Conservation (phyloP, 352 stramenopile species). For the Pythium phragmitis region DNA sequence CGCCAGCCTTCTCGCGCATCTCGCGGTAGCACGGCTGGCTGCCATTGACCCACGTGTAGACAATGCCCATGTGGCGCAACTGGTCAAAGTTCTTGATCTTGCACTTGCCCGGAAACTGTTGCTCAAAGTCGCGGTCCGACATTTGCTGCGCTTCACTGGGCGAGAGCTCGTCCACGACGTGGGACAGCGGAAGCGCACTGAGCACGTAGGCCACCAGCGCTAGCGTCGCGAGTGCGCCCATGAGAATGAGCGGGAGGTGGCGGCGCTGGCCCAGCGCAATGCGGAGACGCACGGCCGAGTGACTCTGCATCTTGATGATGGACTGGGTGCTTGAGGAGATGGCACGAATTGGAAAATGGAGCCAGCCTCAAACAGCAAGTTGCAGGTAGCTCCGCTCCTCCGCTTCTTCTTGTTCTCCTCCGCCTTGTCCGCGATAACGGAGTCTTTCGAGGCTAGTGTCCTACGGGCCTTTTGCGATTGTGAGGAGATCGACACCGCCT, state of each 20-base stretch:
- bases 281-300: constrained; percentile 60
- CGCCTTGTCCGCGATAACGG: constrained; percentile 4
- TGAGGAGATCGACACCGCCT: constrained; percentile 4
- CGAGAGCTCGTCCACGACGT: constrained; percentile 36
- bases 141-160: constrained; percentile 35
- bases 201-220: constrained; percentile 50
- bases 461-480: constrained; percentile 4
- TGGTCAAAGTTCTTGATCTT: constrained; percentile 86
- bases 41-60: constrained; percentile 90
- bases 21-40: constrained; percentile 84
- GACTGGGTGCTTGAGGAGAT: not conserved
- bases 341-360: constrained; percentile 11
- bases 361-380: not conserved
- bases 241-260: constrained; percentile 56
- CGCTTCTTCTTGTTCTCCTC: not conserved
- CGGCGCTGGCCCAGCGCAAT: constrained; percentile 62
- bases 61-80: constrained; percentile 83
- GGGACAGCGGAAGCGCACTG: constrained; percentile 31
- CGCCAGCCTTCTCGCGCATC: constrained; percentile 56
- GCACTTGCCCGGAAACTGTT: constrained; percentile 74
- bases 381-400: not conserved
- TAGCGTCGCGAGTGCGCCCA: constrained; percentile 38
- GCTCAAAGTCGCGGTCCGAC: constrained; percentile 44
- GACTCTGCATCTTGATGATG: constrained; percentile 50
- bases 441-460: constrained; percentile 8